Conservation (phyloP, 2,329 filamentous ascomycete species). For the Zymoseptoria passerinii region DNA sequence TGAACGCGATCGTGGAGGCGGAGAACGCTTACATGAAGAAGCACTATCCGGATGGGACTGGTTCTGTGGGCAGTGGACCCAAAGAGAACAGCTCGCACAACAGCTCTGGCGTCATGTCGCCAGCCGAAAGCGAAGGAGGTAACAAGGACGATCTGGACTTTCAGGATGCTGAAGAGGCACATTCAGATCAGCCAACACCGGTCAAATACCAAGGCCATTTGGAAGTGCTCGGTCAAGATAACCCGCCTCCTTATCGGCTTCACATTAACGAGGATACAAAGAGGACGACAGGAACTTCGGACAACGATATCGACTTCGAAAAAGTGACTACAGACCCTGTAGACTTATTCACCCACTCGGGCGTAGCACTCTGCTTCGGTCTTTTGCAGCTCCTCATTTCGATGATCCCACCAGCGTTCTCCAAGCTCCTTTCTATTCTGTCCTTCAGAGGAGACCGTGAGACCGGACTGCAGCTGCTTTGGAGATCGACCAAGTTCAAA, state of each 20-base stretch:
- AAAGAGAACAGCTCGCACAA: constrained; percentile 1
- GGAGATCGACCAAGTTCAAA: constrained; percentile 72
- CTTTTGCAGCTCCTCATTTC: constrained; percentile 80
- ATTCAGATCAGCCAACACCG: constrained; percentile 40
- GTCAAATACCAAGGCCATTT: constrained; percentile 41
- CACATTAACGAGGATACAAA: constrained; percentile 56
- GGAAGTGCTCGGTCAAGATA: constrained; percentile 25
- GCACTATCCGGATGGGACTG: constrained; percentile 11
- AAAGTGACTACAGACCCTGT: constrained; percentile 61
- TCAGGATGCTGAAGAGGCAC: constrained; percentile 47
- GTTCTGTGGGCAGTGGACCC: not conserved
- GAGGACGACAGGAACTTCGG: constrained; percentile 30
- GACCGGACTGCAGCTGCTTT: constrained; percentile 74
- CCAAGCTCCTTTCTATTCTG: constrained; percentile 75
- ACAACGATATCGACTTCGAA: constrained; percentile 49
- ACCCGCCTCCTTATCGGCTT: constrained; percentile 4
- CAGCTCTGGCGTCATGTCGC: constrained; percentile 14
- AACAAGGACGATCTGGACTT: constrained; percentile 44
- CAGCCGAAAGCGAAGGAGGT: constrained; percentile 12
- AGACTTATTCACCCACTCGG: constrained; percentile 83
- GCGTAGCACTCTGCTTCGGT: constrained; percentile 82
- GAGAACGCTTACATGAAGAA: constrained; percentile 54
- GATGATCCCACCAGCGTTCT: constrained; percentile 84
- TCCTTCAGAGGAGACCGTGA: constrained; percentile 86
- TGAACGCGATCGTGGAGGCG: constrained; percentile 69